Percentiles rank a stretch among this genome's conserved stretches.
phyloP scores from a whole-genome alignment of 23 red algal genomes.

The Cyanidioschyzon merolae region DNA sequence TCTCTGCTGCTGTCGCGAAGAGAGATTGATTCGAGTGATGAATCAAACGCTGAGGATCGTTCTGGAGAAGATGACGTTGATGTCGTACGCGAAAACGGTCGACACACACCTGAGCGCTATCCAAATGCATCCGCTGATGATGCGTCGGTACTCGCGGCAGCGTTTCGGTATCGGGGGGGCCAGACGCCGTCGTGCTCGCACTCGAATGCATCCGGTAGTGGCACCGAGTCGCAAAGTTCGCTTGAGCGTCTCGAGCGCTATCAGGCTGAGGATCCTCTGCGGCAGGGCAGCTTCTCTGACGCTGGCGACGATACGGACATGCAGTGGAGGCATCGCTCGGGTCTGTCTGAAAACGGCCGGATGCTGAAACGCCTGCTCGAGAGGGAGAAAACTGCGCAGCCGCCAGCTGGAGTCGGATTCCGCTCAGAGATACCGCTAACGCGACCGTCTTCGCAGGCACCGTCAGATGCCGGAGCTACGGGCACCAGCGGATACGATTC shows the following conservation, averaged over 20 bases:
- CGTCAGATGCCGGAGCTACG: too few relatives aligned
- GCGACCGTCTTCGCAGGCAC: too few relatives aligned
- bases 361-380: conserved; percentile 8
- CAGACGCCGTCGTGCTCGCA: background rate
- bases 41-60: background rate
- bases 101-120: background rate
- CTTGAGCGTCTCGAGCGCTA: background rate
- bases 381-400: too few relatives aligned
- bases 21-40: background rate
- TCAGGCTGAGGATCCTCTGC: background rate
- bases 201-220: background rate
- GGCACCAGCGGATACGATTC: too few relatives aligned
- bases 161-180: background rate
- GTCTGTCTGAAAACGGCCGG: background rate
- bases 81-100: background rate
- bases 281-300: background rate
- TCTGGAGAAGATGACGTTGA: background rate
- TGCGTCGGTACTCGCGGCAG: background rate
- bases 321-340: background rate
- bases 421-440: too few relatives aligned
- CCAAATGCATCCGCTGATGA: background rate
- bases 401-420: too few relatives aligned
- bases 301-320: background rate
- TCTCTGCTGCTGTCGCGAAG: background rate
- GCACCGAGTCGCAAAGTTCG: background rate